Evolutionary conservation across 2,329 filamentous ascomycete species (phyloP), one percentile per base, ranked within the genome.

Genomic region (Boeremia exigua): DNA sequence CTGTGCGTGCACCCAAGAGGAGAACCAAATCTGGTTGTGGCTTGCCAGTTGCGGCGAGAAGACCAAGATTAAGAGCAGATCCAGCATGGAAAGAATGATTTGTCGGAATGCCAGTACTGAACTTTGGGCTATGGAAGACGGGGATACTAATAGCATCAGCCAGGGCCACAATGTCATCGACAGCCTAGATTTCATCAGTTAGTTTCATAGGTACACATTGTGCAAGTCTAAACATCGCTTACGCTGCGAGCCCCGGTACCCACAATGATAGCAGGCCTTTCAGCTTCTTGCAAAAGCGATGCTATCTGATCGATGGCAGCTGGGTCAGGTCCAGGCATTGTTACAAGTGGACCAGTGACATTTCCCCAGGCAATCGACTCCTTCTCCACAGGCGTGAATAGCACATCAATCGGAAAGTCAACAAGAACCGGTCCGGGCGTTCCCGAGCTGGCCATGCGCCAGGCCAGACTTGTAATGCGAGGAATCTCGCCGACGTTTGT

Each of bases 401-500:
- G 68, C 1, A 76, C 61, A 54, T 78, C 74, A 36, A 77, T 77
- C 1, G 74, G 74, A 32, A 77, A 75, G 48, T 78, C 76, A 23
- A 78, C 63, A 19, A 77, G 51, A 0, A 75, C 73, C 38, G 72
- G 75, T 25, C 78, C 79, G 25, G 78, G 78, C 15, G 74, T 68
- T 12, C 78, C 77, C 1, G 77, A 67, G 34, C 69, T 71, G 3
- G 79, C 74, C 9, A 72, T 71, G 19, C 77, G 65, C 52, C 76
- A 74, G 3, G 78, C 79, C 50, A 78, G 71, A 14, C 76, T 75
- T 3, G 79, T 70, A n/a, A 81, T 69, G 10, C 79, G 65, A 5
- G 79, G 79, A 28, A 78, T 78, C 56, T 82, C 79, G 45, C 77
- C 77, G 0, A 77, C 74, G 38, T 74, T 74, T 0, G 77, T 78